Evolutionary conservation across 371 early-diverging fungal genomes (phyloP), one percentile per base, ranked within the genome.

Genomic region (Blakeslea trispora): DNA sequence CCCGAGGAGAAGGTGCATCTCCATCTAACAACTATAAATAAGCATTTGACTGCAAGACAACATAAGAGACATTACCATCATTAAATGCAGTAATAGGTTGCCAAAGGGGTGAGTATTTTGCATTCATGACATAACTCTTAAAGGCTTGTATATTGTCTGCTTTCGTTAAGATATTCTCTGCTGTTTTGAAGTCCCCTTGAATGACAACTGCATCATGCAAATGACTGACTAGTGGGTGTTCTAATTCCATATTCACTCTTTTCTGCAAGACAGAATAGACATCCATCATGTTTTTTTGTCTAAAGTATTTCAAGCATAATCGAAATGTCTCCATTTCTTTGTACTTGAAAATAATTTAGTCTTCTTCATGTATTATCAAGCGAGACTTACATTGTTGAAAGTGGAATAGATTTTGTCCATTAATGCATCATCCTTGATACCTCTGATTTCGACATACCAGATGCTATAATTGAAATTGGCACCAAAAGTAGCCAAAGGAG

Each of bases 381-480:
- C 10, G 39, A 21, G 32, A 40, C 77, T 64, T 81, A 91, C 91
- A 50, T 82, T 78, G 45, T 84, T 72, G 63, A 85, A 91, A 31
- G 89, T 81, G 57, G 72, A 53, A 52, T 82, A 78, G 0, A 79
- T 81, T 21, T 74, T 74, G 35, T 86, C 80, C 24, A 95, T 85
- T 15, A 90, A 59, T 14, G 76, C 78, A 10, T 78, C 67, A 47
- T 95, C 83, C 31, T 76, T 62, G 17, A 87, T 78, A 0, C 99
- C 99, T 44, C 81, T 82, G 5, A 97, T 67, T 71, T 92, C 91
- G 14, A 97, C 83, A 71, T 87, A 91, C 99, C 99, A 99, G 18
- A 99, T 89, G 52, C 90, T 89, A 71, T 92, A 96, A 71, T 94
- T 95, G 74, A 97, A 97, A 66, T 92, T 95, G 52, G 91, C 81